Conservation (phyloP, 2,329 filamentous ascomycete species). For the Chrysoporthe puriensis region DNA sequence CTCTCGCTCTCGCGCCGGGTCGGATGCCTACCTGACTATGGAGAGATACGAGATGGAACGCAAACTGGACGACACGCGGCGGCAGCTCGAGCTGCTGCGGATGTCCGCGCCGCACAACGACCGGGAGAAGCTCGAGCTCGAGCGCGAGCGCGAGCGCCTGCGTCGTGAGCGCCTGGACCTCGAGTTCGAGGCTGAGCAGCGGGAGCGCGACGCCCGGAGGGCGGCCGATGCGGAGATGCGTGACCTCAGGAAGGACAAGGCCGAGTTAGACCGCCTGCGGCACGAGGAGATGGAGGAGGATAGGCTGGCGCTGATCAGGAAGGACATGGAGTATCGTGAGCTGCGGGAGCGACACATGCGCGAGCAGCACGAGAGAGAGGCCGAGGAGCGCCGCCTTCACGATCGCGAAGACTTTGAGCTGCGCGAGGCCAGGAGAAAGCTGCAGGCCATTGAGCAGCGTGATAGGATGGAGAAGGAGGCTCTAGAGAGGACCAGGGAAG, state of each 20-base stretch:
- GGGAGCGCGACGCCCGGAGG: slow-evolving; percentile 40
- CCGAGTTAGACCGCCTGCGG: slow-evolving; percentile 45
- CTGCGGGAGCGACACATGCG: slow-evolving; percentile 21
- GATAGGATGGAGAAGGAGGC: slow-evolving; percentile 40
- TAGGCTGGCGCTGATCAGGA: slow-evolving; percentile 41
- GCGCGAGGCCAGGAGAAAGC: slow-evolving; percentile 43
- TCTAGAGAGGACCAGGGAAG: slow-evolving; percentile 44
- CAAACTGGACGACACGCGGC: slow-evolving; percentile 28
- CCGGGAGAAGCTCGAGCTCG: slow-evolving; percentile 39
- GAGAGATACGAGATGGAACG: slow-evolving; percentile 44
- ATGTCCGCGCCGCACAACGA: slow-evolving; percentile 34
- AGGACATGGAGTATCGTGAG: slow-evolving; percentile 44
- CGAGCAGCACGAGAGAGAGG: slow-evolving; percentile 28
- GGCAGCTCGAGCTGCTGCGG: slow-evolving; percentile 28
- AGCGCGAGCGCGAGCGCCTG: slow-evolving; percentile 35
- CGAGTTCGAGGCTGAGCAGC: slow-evolving; percentile 44
- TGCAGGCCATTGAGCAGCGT: slow-evolving; percentile 44
- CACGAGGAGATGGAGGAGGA: slow-evolving; percentile 36
- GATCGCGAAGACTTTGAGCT: slow-evolving; percentile 41
- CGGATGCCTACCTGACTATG: slow-evolving; percentile 42
- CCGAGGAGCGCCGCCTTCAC: slow-evolving; percentile 32
- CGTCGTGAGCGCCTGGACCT: slow-evolving; percentile 51
- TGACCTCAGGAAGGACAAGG: slow-evolving; percentile 43
- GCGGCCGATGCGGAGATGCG: slow-evolving; percentile 38
- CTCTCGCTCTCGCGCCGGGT: slow-evolving; percentile 36